Evolutionary conservation across 495 filamentous ascomycete genomes (phyloP).

Genomic region (Hypomontagnella submonticulosa): DNA sequence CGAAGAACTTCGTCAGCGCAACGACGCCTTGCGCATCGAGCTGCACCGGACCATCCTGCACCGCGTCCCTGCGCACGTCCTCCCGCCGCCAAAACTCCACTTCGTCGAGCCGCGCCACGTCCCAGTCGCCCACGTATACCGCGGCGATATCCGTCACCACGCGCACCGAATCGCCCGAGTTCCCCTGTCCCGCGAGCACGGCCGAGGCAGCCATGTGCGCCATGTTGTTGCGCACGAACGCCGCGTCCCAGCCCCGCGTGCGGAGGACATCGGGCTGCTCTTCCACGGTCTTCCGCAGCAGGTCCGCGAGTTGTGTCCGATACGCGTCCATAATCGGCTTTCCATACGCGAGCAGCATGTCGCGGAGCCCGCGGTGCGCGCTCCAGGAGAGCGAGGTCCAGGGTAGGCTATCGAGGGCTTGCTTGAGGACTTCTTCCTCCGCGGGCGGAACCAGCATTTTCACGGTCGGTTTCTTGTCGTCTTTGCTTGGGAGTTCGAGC

Average conservation of each 20-base stretch:
- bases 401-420: slow-evolving; percentile 48
- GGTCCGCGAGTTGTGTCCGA: slow-evolving; percentile 37
- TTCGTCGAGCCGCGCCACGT: slow-evolving; percentile 29
- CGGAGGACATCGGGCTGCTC: slow-evolving; percentile 26
- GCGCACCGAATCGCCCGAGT: slow-evolving; percentile 50
- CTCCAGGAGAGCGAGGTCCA: slow-evolving; percentile 53
- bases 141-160: slow-evolving; percentile 43
- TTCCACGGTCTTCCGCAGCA: slow-evolving; percentile 30
- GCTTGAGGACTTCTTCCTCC: slow-evolving; percentile 34
- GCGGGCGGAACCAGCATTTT: slow-evolving; percentile 31
- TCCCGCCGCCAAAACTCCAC: slow-evolving; percentile 34
- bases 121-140: slow-evolving; percentile 21
- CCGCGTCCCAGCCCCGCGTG: slow-evolving; percentile 44
- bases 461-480: slow-evolving; percentile 12
- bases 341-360: slow-evolving; percentile 47
- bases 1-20: slow-evolving; percentile 52
- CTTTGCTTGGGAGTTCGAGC: slow-evolving; percentile 27
- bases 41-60: not conserved
- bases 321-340: slow-evolving; percentile 45
- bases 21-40: slow-evolving; percentile 38
- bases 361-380: slow-evolving; percentile 50
- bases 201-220: slow-evolving; percentile 42
- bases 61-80: not conserved
- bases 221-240: slow-evolving; percentile 46
- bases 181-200: slow-evolving; percentile 45